phyloP scores from a whole-genome alignment of 148 eudicot species.

The Rhododendron vialii region DNA sequence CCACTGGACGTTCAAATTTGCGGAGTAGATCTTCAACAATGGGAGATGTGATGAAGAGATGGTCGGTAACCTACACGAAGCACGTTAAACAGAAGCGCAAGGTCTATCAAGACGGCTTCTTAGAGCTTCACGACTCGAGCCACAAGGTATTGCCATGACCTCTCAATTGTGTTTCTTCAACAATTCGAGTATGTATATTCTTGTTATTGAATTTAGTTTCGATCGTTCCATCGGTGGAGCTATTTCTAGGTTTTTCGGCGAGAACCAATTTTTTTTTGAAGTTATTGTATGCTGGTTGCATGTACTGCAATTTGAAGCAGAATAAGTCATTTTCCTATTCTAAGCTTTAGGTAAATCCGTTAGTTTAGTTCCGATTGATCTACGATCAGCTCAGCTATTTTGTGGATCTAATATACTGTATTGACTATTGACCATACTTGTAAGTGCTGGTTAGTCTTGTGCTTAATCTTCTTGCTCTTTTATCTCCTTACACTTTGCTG shows the following conservation, averaged over 20 bases:
- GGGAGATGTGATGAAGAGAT: slow-evolving; percentile 53
- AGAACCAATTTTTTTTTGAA: background rate
- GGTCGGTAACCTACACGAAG: slow-evolving; percentile 82
- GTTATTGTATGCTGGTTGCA: background rate
- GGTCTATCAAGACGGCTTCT: slow-evolving; percentile 75
- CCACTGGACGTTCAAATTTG: background rate
- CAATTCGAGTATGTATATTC: background rate
- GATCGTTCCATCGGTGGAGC: background rate
- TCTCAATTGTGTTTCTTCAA: background rate
- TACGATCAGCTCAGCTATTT: background rate
- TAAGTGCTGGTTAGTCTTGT: too few relatives aligned
- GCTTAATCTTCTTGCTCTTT: background rate
- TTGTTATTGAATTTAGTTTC: background rate
- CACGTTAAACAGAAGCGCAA: slow-evolving; percentile 84
- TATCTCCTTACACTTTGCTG: background rate
- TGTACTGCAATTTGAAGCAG: background rate
- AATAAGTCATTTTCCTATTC: background rate
- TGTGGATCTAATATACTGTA: background rate
- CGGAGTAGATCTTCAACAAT: slow-evolving; percentile 13
- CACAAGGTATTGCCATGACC: slow-evolving; percentile 38
- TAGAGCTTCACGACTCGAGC: slow-evolving; percentile 39
- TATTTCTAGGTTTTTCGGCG: slow-evolving; percentile 3
- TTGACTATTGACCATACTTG: background rate
- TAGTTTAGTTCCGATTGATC: background rate
- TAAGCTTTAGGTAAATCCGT: background rate